Percentiles rank a stretch among this genome's conserved stretches.
Evolutionary conservation across 73 alveolate genomes (phyloP).

Genomic region (Tetrahymena malaccensis): DNA sequence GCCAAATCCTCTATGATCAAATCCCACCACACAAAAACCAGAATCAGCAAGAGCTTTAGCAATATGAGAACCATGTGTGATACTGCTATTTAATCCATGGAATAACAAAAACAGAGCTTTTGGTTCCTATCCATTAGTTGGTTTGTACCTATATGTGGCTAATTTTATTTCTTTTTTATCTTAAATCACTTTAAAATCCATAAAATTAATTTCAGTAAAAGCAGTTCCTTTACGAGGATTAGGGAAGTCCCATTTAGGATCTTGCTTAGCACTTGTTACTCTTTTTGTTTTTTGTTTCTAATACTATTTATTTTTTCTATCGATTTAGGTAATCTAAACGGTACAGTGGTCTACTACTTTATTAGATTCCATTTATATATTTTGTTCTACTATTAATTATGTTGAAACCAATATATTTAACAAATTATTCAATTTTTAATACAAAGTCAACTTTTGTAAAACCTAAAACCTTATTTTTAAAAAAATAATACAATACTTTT

Average conservation of each 20-base stretch:
- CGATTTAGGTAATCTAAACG: background rate
- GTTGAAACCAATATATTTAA: too few species aligned
- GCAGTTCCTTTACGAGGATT: slow-evolving; percentile 21
- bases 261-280: background rate
- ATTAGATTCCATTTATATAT: background rate
- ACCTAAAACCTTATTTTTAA: too few species aligned
- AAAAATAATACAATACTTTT: too few species aligned
- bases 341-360: background rate
- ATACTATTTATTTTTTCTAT: background rate
- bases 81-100: slow-evolving; percentile 25
- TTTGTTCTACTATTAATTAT: background rate
- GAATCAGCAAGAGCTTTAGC: slow-evolving; percentile 7
- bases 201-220: slow-evolving; percentile 28
- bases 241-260: slow-evolving; percentile 2
- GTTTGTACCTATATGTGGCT: background rate
- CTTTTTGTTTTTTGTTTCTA: background rate
- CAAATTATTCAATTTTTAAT: background rate
- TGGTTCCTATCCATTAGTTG: slow-evolving; percentile 1
- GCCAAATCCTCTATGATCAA: slow-evolving; percentile 45
- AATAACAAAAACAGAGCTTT: slow-evolving; percentile 23
- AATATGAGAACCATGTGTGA: slow-evolving; percentile 32
- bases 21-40: slow-evolving; percentile 26
- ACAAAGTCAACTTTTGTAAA: background rate
- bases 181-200: slow-evolving; percentile 5
- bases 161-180: slow-evolving; percentile 19